phyloP scores from a whole-genome alignment of 176 grass and related monocot genomes.

The Aegilops speltoides region DNA sequence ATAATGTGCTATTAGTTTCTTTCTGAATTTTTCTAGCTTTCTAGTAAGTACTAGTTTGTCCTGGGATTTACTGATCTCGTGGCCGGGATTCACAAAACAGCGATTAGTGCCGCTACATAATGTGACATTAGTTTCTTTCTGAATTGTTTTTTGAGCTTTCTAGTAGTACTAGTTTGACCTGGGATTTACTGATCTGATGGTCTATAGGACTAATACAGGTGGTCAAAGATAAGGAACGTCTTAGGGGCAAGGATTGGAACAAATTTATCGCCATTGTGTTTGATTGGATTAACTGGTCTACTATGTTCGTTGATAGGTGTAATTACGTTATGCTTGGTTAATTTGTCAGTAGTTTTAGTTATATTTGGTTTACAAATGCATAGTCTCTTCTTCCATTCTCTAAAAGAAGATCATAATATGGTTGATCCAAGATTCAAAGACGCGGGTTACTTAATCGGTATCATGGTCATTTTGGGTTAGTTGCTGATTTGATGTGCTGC shows the following conservation, averaged over 20 bases:
- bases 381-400: neutral
- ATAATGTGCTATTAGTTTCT: too few species aligned
- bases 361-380: too few species aligned
- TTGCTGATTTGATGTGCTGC: neutral
- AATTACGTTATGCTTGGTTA: neutral
- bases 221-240: neutral
- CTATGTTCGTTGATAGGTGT: neutral
- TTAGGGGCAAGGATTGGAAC: neutral
- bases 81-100: too few species aligned
- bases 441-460: neutral
- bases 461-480: neutral
- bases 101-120: too few species aligned
- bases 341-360: too few species aligned
- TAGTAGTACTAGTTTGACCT: neutral
- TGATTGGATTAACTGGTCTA: constrained; percentile 11
- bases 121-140: too few species aligned
- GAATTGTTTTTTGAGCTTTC: neutral
- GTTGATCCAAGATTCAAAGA: neutral
- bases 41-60: too few species aligned
- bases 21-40: too few species aligned
- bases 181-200: neutral
- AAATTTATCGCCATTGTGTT: neutral
- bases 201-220: neutral
- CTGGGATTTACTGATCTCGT: too few species aligned
- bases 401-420: neutral